Percentiles rank a stretch among this genome's conserved stretches.
These are phyloP conservation scores for Pseudomicrostroma phylloplanum DNA, from an alignment of 1,284 basidiomycete species.

Conservation along the genomic window DNA sequence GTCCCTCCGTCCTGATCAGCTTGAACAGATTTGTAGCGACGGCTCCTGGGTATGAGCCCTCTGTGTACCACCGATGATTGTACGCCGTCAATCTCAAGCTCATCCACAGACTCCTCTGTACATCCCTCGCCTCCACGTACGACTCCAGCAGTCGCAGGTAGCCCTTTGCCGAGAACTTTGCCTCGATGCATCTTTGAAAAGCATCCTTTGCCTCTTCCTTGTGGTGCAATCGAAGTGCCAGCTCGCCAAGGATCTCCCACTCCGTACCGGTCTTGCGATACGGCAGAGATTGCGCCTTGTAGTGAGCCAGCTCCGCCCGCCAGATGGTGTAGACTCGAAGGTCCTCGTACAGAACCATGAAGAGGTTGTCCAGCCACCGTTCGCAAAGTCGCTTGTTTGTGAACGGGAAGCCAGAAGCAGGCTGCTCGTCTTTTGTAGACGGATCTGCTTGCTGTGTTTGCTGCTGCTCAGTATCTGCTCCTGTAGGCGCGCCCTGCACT, in stretches of 20 bases:
- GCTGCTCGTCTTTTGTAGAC: constrained; percentile 23
- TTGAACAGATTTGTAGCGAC: constrained; percentile 87
- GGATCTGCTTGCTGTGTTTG: neutral
- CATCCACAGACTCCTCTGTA: constrained; percentile 80
- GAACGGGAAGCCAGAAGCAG: constrained; percentile 68
- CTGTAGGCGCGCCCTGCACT: constrained; percentile 35
- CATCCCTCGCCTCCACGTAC: constrained; percentile 88
- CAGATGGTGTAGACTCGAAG: constrained; percentile 99
- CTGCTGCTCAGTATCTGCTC: constrained; percentile 47
- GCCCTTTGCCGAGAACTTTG: constrained; percentile 81
- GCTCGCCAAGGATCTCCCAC: constrained; percentile 96
- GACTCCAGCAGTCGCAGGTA: constrained; percentile 87
- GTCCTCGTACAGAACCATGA: constrained; percentile 98
- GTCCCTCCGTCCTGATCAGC: constrained; percentile 85
- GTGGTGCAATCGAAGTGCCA: constrained; percentile 84
- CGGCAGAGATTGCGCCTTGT: constrained; percentile 92
- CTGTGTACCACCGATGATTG: constrained; percentile 60
- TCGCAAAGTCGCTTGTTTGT: constrained; percentile 95
- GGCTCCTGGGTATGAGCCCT: constrained; percentile 68
- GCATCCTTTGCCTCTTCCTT: constrained; percentile 97
- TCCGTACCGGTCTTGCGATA: constrained; percentile 94
- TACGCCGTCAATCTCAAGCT: constrained; percentile 89
- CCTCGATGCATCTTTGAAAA: constrained; percentile 85
- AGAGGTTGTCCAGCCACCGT: constrained; percentile 94
- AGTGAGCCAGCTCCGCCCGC: constrained; percentile 96